Evolutionary conservation across 306 rosid genomes (phyloP), one percentile per base, ranked within the genome.

Genomic region (Quercus robur): DNA sequence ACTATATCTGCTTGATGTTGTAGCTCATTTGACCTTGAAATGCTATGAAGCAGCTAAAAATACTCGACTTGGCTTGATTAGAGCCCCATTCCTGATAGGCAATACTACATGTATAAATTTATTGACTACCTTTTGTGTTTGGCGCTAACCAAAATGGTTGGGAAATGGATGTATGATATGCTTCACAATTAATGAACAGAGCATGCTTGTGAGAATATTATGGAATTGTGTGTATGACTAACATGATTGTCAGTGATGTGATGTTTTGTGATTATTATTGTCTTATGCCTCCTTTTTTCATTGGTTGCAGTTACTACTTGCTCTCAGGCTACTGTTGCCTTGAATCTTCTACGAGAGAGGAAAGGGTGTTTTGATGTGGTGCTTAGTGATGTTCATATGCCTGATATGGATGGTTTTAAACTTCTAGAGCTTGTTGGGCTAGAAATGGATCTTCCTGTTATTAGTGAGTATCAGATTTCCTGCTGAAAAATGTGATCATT

Each of bases 371-470:
- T 88, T 56, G 96, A 93, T 78, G 80, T 91, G 75, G 78, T 93
- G 35, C 61, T 93, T 38, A 80, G 91, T n/a, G 94, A 88, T 28
- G 91, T 84, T 80, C 85, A 87, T 30, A 89, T 93, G 94, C 89
- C 89, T 14, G 85, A 84, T 49, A 85, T 89, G 90, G 87, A 93
- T 80, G 90, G 89, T 2, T 87, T 73, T 73, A 78, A 85, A 6
- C 90, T 93, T 57, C 83, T 91, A 30, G 81, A 84, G n/a, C 82
- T 9, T 20, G 77, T 84, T 73, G 85, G 91, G 64, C 87, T 88
- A 61, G 90, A 88, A 63, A 85, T 86, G 84, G 82, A 90, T 51
- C 94, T 93, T 79, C 96, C 94, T 77, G 85, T 88, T 28, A 78
- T 93, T 46, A 81, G 97, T 93, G 76, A 81, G 97, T 81, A 55